Evolutionary conservation across 163 green algal species (phyloP), one percentile per base, ranked within the genome.

Genomic region (Smithsoniella earleae): DNA sequence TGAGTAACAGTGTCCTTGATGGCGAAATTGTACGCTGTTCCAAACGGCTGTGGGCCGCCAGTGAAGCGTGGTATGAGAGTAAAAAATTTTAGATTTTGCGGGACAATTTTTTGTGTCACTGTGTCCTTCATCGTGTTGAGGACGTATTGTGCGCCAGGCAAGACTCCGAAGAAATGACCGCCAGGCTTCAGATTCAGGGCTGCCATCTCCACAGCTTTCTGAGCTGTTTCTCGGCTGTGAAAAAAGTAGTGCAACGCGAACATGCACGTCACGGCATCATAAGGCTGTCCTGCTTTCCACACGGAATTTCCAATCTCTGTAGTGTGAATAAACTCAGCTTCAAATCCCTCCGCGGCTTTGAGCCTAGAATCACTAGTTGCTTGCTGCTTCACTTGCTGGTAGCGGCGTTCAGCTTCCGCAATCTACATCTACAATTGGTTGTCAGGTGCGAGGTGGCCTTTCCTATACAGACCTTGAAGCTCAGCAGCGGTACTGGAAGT

Each of bases 161-260:
- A 62, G 10, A 72, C 69, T 37, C 74, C 46, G 18, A 77, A 45
- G 31, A 77, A 77, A 34, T 77, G 69, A 6, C 74, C 74, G 82
- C 82, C 81, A 33, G 75, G 25, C 44, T 78, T 77, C 2, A 88
- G 75, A 46, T 84, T 83, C 20, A 8, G 20, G 13, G 78, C 74
- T 22, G 82, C 85, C 30, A 83, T 88, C n/a, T 64, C 4, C 34
- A 90, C 36, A 33, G 75, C 31, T 78, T 74, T 46, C 83, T 75
- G 3, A 92, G 75, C n/a, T 10, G 83, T 77, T 5, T 40, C 25
- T 81, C 95, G 85, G 8, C 34, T 79, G 1, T 86, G 83, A 75
- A 95, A 96, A 76, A 97, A 97, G 83, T 97, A 97, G 83, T 97
- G 91, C 58, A 94, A 78, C 10, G 91, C 91, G 84, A 97, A 97